Evolutionary conservation across 2,329 filamentous ascomycete genomes (phyloP).

Genomic region (Xylaria sp.): DNA sequence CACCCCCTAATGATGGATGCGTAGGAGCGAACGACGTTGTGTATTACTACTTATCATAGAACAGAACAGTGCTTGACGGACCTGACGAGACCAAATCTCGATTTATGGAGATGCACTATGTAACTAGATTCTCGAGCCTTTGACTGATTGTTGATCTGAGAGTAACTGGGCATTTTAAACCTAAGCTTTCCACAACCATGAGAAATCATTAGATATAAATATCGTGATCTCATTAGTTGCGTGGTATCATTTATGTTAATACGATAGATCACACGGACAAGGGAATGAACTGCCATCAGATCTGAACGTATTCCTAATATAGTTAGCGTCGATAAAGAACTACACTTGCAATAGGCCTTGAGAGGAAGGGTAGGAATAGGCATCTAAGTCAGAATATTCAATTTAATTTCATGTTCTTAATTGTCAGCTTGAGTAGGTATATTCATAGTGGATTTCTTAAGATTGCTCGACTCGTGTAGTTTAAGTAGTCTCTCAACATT

Average conservation of each 20-base stretch:
- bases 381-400: too few relatives aligned
- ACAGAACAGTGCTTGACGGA: background rate
- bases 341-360: background rate
- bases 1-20: background rate
- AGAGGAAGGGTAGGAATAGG: background rate
- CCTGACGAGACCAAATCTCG: background rate
- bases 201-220: background rate
- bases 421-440: too few relatives aligned
- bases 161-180: background rate
- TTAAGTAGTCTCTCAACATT: background rate
- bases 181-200: background rate
- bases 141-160: background rate
- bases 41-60: background rate
- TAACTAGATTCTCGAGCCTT: background rate
- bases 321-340: background rate
- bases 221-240: background rate
- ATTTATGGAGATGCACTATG: too few relatives aligned
- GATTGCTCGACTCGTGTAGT: too few relatives aligned
- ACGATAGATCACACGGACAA: conserved; percentile 1
- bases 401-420: too few relatives aligned
- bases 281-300: background rate
- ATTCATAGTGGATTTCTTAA: too few relatives aligned
- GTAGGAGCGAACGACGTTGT: too few relatives aligned
- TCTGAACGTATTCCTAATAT: background rate
- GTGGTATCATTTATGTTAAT: background rate